phyloP scores from a whole-genome alignment of 176 grass and related monocot genomes.

The Triticum dicoccoides region DNA sequence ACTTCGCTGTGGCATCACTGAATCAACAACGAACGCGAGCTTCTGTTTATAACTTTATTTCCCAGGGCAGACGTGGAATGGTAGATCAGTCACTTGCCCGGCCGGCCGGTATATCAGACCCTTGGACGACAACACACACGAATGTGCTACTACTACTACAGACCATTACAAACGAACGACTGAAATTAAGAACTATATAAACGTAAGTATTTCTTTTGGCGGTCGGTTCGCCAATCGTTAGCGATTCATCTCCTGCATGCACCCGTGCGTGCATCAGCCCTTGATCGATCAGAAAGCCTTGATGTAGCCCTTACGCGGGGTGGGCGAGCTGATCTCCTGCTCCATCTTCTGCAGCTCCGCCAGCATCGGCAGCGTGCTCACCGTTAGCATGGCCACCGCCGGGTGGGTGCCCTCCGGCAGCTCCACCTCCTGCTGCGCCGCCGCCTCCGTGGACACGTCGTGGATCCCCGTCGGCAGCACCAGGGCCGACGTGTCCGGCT shows the following conservation, averaged over 20 bases:
- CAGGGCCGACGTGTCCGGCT: conserved; percentile 20
- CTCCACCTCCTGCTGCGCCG: conserved; percentile 20
- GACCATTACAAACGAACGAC: not conserved
- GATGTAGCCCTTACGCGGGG: conserved; percentile 33
- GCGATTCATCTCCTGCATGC: not conserved
- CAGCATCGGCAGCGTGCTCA: conserved; percentile 52
- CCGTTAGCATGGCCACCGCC: conserved; percentile 41
- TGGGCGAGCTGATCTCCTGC: conserved; percentile 28
- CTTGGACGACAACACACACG: no score
- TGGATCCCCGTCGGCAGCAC: conserved; percentile 25
- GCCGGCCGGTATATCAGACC: no score
- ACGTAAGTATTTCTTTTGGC: not conserved
- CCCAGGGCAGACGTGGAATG: no score
- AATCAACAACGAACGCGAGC: no score
- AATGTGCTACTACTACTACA: no score
- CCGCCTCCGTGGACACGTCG: not conserved
- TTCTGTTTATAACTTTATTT: no score
- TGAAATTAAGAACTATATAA: not conserved
- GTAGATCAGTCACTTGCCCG: no score
- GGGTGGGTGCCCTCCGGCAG: conserved; percentile 25
- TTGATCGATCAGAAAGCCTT: conserved; percentile 26
- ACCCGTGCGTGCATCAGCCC: not conserved
- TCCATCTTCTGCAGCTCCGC: conserved; percentile 63
- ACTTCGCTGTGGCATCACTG: no score
- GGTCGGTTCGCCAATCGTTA: not conserved